Conservation (phyloP, 208 protist species). For the Acanthamoeba lenticulata region DNA sequence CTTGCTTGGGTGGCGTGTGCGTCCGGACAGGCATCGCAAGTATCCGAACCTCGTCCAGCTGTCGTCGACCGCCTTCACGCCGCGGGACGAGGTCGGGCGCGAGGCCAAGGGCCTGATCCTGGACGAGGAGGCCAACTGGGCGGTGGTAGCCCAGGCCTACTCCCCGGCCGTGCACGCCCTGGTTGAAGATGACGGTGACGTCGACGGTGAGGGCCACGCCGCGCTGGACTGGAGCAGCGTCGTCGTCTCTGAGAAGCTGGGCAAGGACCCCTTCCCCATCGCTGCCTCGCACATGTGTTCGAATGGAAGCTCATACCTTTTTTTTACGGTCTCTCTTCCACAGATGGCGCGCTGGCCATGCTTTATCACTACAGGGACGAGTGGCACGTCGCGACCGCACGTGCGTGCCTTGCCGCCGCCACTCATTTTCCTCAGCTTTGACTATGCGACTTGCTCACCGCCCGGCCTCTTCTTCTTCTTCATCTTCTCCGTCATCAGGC, state of each 20-base stretch:
- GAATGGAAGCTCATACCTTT: background rate
- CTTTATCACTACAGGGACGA: slow-evolving; percentile 54
- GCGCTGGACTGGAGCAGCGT: background rate
- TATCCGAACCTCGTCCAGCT: slow-evolving; percentile 8
- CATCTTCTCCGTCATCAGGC: background rate
- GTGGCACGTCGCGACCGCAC: slow-evolving; percentile 31
- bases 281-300: background rate
- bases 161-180: background rate
- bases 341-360: background rate
- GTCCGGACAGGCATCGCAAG: background rate
- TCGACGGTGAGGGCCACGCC: background rate
- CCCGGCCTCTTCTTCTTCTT: background rate
- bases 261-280: background rate
- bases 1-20: too few relatives aligned
- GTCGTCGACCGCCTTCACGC: background rate
- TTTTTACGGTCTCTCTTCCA: background rate
- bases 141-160: background rate
- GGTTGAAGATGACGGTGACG: too few relatives aligned
- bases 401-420: background rate
- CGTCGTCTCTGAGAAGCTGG: background rate
- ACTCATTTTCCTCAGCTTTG: background rate
- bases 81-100: background rate
- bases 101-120: background rate
- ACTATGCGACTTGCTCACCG: background rate
- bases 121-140: background rate